Percentiles rank a stretch among this genome's conserved stretches.
Conservation (phyloP, 2,329 filamentous ascomycete genomes). For the Aspergillus ibericus region DNA sequence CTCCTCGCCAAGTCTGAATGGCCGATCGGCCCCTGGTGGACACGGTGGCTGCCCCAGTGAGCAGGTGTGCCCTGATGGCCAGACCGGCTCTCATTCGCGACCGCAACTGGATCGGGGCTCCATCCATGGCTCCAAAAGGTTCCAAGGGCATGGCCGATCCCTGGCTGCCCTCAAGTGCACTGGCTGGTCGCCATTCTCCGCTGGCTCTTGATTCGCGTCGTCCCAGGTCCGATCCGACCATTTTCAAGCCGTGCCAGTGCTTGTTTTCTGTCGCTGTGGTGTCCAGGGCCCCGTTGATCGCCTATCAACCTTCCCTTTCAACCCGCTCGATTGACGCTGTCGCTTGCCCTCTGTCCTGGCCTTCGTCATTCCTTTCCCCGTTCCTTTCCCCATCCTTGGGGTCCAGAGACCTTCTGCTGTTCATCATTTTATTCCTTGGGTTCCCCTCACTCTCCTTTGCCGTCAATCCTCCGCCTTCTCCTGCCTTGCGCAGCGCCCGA, state of each 20-base stretch:
- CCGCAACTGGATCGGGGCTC: neutral
- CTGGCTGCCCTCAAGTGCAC: neutral
- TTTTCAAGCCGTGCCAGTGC: constrained; percentile 7
- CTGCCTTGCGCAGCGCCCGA: neutral
- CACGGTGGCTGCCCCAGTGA: neutral
- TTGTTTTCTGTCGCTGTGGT: constrained; percentile 6
- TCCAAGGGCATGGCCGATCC: constrained; percentile 5
- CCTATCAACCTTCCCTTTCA: constrained; percentile 10
- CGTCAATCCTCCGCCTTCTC: constrained; percentile 5
- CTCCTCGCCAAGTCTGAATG: constrained; percentile 1
- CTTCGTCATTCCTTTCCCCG: constrained; percentile 3
- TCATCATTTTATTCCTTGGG: constrained; percentile 1
- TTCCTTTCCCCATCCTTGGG: constrained; percentile 4
- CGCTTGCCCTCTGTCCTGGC: neutral
- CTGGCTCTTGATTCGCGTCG: neutral
- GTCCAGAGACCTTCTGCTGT: constrained; percentile 5
- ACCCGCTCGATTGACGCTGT: constrained; percentile 4
- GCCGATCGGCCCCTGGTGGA: constrained; percentile 4
- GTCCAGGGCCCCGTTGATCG: constrained; percentile 7
- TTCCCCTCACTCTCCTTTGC: constrained; percentile 2
- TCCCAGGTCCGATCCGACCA: constrained; percentile 5
- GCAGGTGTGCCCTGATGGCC: constrained; percentile 5
- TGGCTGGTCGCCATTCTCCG: neutral
- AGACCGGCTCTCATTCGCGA: neutral
- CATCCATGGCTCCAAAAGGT: neutral